A percentile compares a stretch with the other conserved stretches of the same genome.
These are phyloP conservation scores for Globisporangium heterothallicum DNA, from an alignment of 352 stramenopile genomes.

Conservation along the genomic window DNA sequence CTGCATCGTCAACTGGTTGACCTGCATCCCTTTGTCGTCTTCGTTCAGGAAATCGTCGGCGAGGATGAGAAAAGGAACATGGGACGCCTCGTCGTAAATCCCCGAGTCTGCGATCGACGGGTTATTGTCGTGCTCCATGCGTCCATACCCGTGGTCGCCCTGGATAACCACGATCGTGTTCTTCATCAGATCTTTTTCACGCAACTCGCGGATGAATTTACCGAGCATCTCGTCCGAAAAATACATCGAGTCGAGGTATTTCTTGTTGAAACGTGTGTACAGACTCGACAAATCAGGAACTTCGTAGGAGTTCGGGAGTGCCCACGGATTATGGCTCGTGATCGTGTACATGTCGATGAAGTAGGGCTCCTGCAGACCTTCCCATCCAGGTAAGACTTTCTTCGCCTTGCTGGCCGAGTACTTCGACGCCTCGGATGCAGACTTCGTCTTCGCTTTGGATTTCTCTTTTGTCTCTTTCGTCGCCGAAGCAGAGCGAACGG, in stretches of 20 bases:
- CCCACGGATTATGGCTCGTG: constrained; percentile 66
- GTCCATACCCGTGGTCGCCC: constrained; percentile 61
- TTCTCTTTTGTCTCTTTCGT: neutral
- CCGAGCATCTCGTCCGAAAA: constrained; percentile 67
- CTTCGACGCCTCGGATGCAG: neutral
- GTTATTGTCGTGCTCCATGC: constrained; percentile 67
- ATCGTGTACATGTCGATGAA: constrained; percentile 83
- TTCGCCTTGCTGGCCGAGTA: neutral
- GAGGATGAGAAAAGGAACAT: constrained; percentile 60
- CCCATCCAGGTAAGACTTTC: constrained; percentile 27
- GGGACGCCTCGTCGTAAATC: constrained; percentile 56
- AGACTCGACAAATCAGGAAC: constrained; percentile 40
- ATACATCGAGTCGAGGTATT: constrained; percentile 63
- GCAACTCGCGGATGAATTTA: constrained; percentile 45
- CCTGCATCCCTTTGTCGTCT: constrained; percentile 33
- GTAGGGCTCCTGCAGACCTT: constrained; percentile 56
- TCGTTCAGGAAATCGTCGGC: constrained; percentile 55
- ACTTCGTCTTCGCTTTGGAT: neutral
- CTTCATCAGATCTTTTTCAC: constrained; percentile 52
- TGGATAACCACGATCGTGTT: constrained; percentile 73
- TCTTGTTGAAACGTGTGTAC: constrained; percentile 64
- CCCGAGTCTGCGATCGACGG: constrained; percentile 54
- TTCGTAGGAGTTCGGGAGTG: constrained; percentile 39
- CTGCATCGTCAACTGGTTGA: constrained; percentile 65
- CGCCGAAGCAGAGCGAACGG: neutral